Conservation (phyloP, 805 yeast genomes). For the Yueomyces sp. region DNA sequence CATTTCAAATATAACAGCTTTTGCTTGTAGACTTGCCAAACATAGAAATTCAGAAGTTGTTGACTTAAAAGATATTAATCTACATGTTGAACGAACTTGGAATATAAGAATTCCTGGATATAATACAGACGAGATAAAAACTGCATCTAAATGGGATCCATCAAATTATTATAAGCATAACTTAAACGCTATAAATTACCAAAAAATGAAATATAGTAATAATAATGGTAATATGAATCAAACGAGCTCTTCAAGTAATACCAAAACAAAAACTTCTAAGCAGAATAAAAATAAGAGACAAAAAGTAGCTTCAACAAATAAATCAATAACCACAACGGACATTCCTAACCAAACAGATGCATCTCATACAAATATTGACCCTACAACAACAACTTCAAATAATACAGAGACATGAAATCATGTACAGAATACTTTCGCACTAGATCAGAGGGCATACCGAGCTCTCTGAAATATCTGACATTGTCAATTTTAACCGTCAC, state of each 20-base stretch:
- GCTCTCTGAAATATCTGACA: no score
- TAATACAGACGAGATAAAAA: conserved; percentile 79
- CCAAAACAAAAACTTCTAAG: neutral
- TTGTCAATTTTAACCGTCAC: no score
- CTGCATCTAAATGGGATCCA: conserved; percentile 61
- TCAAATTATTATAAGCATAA: conserved; percentile 14
- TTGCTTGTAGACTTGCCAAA: conserved; percentile 91
- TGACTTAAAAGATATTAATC: conserved; percentile 80
- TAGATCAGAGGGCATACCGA: no score
- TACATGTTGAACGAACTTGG: conserved; percentile 89
- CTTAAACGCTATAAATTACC: neutral
- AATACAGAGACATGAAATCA: no score
- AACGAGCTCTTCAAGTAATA: neutral
- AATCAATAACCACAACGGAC: no score
- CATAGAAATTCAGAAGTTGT: conserved; percentile 80
- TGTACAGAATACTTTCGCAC: no score
- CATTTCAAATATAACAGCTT: conserved; percentile 76
- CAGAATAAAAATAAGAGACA: neutral
- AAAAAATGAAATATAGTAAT: no score
- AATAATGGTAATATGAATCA: no score
- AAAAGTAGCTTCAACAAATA: no score
- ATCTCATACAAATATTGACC: no score
- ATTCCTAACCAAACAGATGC: no score
- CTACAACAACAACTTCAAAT: no score
- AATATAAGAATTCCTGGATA: conserved; percentile 90